phyloP scores from a whole-genome alignment of 2,329 filamentous ascomycete species.

The Pseudogymnoascus pannorum region DNA sequence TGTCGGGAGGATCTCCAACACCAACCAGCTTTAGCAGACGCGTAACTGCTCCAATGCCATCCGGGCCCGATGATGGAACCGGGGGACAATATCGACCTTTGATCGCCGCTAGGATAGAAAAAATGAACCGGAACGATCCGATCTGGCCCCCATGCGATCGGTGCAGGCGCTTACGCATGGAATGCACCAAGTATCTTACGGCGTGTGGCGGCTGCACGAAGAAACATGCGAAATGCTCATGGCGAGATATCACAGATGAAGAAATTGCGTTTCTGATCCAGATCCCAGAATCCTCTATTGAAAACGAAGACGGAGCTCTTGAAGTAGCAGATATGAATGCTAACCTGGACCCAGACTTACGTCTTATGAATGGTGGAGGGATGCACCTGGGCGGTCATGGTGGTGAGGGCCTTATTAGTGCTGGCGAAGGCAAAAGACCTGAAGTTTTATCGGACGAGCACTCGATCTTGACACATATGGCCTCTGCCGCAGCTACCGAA shows the following conservation, averaged over 20 bases:
- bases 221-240: constrained; percentile 83
- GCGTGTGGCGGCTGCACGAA: constrained; percentile 83
- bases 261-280: constrained; percentile 37
- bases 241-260: constrained; percentile 71
- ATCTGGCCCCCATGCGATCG: constrained; percentile 80
- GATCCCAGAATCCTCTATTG: constrained; percentile 5
- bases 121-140: constrained; percentile 62
- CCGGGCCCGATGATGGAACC: constrained; percentile 20
- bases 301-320: neutral
- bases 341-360: constrained; percentile 9
- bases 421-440: constrained; percentile 11
- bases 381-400: neutral
- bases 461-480: constrained; percentile 21
- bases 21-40: constrained; percentile 10
- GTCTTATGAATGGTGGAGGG: constrained; percentile 9
- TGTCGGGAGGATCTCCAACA: neutral
- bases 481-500: constrained; percentile 19
- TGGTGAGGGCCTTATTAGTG: neutral
- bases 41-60: neutral
- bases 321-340: constrained; percentile 6
- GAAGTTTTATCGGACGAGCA: constrained; percentile 13
- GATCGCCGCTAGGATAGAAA: constrained; percentile 70
- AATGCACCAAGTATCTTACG: constrained; percentile 79
- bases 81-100: constrained; percentile 45
- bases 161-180: constrained; percentile 70